phyloP scores from a whole-genome alignment of 1,139 yeast species.

The Yamadazyma pseudoaaseri region DNA sequence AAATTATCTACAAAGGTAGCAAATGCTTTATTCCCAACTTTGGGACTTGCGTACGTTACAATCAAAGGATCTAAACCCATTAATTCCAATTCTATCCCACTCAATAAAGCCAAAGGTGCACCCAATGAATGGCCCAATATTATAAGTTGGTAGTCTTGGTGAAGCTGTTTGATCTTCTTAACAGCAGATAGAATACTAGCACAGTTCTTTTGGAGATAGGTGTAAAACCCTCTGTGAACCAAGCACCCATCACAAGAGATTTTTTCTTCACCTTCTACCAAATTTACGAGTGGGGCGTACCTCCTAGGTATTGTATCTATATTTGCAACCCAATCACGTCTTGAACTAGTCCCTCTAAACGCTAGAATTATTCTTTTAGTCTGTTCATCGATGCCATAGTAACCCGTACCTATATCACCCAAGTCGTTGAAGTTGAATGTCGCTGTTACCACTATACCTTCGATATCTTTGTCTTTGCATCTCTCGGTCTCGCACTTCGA shows the following conservation, averaged over 20 bases:
- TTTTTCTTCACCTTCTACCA: slow-evolving; percentile 10
- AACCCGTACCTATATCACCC: slow-evolving; percentile 54
- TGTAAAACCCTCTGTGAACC: slow-evolving; percentile 62
- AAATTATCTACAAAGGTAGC: slow-evolving; percentile 49
- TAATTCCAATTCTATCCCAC: slow-evolving; percentile 56
- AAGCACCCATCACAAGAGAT: slow-evolving; percentile 45
- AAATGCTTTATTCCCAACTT: slow-evolving; percentile 54
- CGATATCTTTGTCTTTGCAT: slow-evolving; percentile 19
- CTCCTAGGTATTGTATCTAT: slow-evolving; percentile 40
- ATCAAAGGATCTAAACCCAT: slow-evolving; percentile 53
- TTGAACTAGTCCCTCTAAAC: slow-evolving; percentile 59
- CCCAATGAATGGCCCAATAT: slow-evolving; percentile 75
- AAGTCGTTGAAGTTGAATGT: slow-evolving; percentile 39
- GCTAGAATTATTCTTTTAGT: slow-evolving; percentile 37
- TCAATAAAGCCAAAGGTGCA: slow-evolving; percentile 62
- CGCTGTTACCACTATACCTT: slow-evolving; percentile 29
- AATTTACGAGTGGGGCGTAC: slow-evolving; percentile 32
- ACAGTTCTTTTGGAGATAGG: slow-evolving; percentile 41
- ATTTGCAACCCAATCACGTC: slow-evolving; percentile 59
- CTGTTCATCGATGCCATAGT: slow-evolving; percentile 41
- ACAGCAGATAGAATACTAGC: slow-evolving; percentile 28
- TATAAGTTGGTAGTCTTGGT: slow-evolving; percentile 49
- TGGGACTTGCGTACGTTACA: slow-evolving; percentile 60
- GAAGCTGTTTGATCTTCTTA: slow-evolving; percentile 26
- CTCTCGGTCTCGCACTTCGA: slow-evolving; percentile 21